These are phyloP conservation scores for Corrigiola litoralis DNA, from an alignment of 179 eudicot species.

Conservation along the genomic window DNA sequence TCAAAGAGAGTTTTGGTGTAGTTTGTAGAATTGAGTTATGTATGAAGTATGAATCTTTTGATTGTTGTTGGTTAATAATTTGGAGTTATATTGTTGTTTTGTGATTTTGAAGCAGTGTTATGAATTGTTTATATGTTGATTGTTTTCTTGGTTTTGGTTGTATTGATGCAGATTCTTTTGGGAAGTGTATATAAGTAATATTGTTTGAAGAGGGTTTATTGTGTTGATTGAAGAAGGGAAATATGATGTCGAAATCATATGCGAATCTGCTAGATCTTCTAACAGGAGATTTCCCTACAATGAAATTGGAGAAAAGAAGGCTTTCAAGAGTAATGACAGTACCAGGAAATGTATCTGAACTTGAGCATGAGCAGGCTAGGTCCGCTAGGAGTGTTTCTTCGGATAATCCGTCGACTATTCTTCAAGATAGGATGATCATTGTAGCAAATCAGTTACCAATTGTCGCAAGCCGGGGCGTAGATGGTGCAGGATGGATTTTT, in stretches of 20 bases:
- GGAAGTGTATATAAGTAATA: background rate
- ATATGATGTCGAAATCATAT: constrained; percentile 72
- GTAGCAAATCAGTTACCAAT: constrained; percentile 74
- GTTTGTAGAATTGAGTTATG: constrained; percentile 7
- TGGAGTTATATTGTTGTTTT: background rate
- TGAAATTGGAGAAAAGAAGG: constrained; percentile 53
- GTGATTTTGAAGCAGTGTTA: background rate
- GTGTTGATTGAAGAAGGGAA: background rate
- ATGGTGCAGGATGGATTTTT: constrained; percentile 77
- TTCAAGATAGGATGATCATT: constrained; percentile 72
- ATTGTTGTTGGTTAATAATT: background rate
- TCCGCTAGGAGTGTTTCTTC: constrained; percentile 64
- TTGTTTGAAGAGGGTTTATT: background rate
- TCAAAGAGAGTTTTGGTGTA: background rate
- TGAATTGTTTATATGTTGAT: background rate
- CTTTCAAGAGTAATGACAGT: constrained; percentile 80
- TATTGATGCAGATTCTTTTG: constrained; percentile 14
- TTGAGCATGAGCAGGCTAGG: constrained; percentile 68
- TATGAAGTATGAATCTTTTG: background rate
- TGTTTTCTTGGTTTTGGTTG: background rate
- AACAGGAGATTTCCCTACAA: constrained; percentile 66
- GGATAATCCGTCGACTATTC: constrained; percentile 58
- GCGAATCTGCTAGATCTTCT: constrained; percentile 80
- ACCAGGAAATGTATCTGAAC: constrained; percentile 67
- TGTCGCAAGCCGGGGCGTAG: constrained; percentile 52